Evolutionary conservation across 1,139 yeast species (phyloP).

Genomic region (Yamadazyma buinensis): DNA sequence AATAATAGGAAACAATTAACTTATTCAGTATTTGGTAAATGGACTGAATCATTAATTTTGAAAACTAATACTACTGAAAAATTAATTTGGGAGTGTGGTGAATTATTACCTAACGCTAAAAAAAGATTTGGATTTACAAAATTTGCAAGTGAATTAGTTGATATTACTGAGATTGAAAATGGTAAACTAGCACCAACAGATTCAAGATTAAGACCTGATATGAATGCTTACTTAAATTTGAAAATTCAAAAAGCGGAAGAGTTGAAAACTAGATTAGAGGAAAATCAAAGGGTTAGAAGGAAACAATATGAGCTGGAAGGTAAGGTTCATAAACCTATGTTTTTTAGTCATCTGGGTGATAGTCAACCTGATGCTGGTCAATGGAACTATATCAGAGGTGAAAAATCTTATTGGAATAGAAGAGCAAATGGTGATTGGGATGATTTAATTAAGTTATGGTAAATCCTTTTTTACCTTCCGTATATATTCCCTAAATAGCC

Average conservation of each 20-base stretch:
- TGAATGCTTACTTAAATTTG: constrained; percentile 67
- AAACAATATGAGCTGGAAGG: constrained; percentile 48
- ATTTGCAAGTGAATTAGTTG: constrained; percentile 78
- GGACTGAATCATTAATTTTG: constrained; percentile 64
- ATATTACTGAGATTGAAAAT: constrained; percentile 66
- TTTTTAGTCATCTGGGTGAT: constrained; percentile 50
- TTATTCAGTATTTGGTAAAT: constrained; percentile 59
- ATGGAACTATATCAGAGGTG: constrained; percentile 63
- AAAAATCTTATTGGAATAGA: constrained; percentile 75
- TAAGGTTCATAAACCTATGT: constrained; percentile 51
- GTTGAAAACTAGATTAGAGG: constrained; percentile 67
- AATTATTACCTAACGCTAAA: constrained; percentile 53
- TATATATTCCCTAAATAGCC: no score
- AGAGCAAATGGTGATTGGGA: constrained; percentile 61
- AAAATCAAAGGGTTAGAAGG: constrained; percentile 75
- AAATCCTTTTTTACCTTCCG: no score
- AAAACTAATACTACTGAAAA: constrained; percentile 40
- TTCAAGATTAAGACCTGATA: constrained; percentile 86
- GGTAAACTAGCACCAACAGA: constrained; percentile 76
- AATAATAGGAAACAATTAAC: constrained; percentile 35
- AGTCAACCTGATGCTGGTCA: constrained; percentile 41
- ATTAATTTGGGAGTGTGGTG: constrained; percentile 64
- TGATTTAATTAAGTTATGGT: constrained; percentile 53
- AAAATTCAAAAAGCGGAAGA: constrained; percentile 66
- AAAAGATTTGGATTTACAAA: constrained; percentile 81